Base-by-base conservation (phyloP, 306 rosid genomes). In the Neltuma alba region DNA sequence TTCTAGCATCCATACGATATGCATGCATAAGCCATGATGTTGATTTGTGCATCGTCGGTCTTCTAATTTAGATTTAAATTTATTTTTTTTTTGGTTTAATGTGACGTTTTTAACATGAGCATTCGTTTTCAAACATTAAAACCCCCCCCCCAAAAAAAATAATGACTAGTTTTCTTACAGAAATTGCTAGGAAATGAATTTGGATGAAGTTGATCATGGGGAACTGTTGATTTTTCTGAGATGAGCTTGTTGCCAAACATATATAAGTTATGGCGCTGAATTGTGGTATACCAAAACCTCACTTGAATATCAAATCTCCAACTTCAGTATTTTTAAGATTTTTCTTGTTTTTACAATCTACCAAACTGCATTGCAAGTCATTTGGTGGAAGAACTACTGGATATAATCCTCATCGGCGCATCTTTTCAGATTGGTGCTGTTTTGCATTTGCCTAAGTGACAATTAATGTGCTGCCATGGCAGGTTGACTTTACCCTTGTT, bases 401-500 rank as follows among this genome's bases (percentile, higher is more conserved):
- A 62, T 58, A 33, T 67, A 55, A 16, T 16, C 21, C 34, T 33
- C 11, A 38, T 34, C 37, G 7, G 1, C 37, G 15, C 30, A 10
- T n/a, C 3, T 37, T 10, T 9, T 36, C 16, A 2, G 20, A n/a
- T 41, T 68, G 8, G 15, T 40, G 42, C 44, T 12, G 73, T 40
- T 68, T 41, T 68, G 12, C 34, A 5, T 41, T 7, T 0, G 34
- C 23, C 54, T 25, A 40, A 68, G 21, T 55, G 31, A 74, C 66
- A 68, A 75, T 1, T 44, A 20, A 13, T 74, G 58, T 44, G 54
- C 11, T 38, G 76, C 55, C 71, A 36, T 47, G 48, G 80, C 76
- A 77, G 60, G 82, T 75, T 84, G 74, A 48, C 30, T 54, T 70
- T 44, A 7, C 37, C 66, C 5, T 78, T 23, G 65, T 44, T 37